These are phyloP conservation scores for Phytopythium chamaehyphon DNA, from an alignment of 352 stramenopile species.

Conservation along the genomic window DNA sequence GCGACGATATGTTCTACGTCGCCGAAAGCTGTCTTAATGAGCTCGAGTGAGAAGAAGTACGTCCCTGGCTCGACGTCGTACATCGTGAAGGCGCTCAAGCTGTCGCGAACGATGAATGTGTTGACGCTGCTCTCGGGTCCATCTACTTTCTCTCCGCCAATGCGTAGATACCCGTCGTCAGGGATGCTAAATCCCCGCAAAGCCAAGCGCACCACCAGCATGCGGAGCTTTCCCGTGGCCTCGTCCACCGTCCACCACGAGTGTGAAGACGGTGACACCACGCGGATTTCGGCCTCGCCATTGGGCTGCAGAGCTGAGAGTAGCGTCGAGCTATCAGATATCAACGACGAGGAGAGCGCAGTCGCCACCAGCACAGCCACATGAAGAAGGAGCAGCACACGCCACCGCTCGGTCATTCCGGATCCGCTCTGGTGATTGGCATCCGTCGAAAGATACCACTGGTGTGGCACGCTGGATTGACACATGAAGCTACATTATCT, in stretches of 20 bases:
- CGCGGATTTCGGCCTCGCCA: neutral
- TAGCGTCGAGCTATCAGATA: too few relatives aligned
- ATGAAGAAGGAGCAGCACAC: too few relatives aligned
- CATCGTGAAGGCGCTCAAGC: slow-evolving; percentile 13
- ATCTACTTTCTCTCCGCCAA: slow-evolving; percentile 30
- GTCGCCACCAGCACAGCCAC: too few relatives aligned
- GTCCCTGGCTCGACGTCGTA: slow-evolving; percentile 30
- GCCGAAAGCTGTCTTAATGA: slow-evolving; percentile 6
- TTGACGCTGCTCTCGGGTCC: slow-evolving; percentile 9
- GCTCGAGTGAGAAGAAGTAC: slow-evolving; percentile 42
- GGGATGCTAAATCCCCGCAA: slow-evolving; percentile 27
- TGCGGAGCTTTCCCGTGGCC: slow-evolving; percentile 8
- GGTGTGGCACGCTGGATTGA: too few relatives aligned
- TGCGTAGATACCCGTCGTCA: slow-evolving; percentile 30
- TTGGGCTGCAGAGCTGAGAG: too few relatives aligned
- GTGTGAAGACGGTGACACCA: slow-evolving; percentile 35
- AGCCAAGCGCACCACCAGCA: slow-evolving; percentile 22
- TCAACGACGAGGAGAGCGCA: too few relatives aligned
- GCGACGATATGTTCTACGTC: slow-evolving; percentile 4
- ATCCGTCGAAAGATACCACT: too few relatives aligned
- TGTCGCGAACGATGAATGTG: neutral
- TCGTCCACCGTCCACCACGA: slow-evolving; percentile 25
- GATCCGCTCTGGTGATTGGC: too few relatives aligned
- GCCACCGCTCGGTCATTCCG: too few relatives aligned
- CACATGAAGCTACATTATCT: too few relatives aligned